Base-by-base conservation (phyloP, 345 rosid genomes). In the Hevea brasiliensis region DNA sequence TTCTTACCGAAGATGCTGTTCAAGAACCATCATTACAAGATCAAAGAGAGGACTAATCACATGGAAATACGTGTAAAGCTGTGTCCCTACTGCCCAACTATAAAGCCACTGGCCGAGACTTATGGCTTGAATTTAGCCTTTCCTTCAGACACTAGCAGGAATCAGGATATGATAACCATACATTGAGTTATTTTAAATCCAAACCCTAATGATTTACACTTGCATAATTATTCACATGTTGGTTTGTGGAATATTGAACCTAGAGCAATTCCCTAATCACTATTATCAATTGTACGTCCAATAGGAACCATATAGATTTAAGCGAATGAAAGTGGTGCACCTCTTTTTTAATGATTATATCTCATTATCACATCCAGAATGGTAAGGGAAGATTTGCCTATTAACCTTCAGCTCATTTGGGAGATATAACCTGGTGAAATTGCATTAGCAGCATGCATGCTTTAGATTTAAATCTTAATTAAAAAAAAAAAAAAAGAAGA, bases 21-120 rank as follows among this genome's bases (percentile, higher is more conserved):
- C 47, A 79, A 79, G 59, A 76, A 57, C 14, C 78, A 88, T 86
- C 74, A 84, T 84, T 72, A 74, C 68, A 60, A 65, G 64, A 77
- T 51, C 77, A 70, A 81, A 53, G 76, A 51, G 65, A 61, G 13
- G 74, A 69, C 83, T 79, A 85, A 86, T 86, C 73, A 75, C 80
- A 65, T 76, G 72, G 71, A 69, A 72, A 32, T 65, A 84, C 82
- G 88, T 82, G 89, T 80, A 83, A 88, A 85, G 89, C 51, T 13
- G 17, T 51, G 63, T 87, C 68, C 83, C 82, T 82, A 71, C 76
- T 78, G 37, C 56, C 69, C 82, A 72, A 62, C 83, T 54, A 84
- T 27, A 74, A 74, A 64, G 82, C 81, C 80, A 74, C 74, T 72
- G 81, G 66, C 79, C 89, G 84, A 79, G 74, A 85, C 82, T 87